Evolutionary conservation across 768 basidiomycete species (phyloP).

Genomic region (Boletus eberwhitei): DNA sequence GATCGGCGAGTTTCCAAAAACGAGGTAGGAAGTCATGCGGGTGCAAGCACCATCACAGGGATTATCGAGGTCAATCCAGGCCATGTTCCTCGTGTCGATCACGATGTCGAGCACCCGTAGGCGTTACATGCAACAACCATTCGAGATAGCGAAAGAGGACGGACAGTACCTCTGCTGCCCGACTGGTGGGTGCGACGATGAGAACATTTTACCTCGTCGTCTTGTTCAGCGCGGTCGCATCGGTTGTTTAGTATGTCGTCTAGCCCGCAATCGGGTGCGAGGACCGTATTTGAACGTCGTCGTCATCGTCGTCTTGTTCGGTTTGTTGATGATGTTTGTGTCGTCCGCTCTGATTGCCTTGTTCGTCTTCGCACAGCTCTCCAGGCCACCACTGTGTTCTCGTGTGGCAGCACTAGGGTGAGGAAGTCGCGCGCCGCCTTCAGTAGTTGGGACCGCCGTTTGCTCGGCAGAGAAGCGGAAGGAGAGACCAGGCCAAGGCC

Average conservation of each 20-base stretch:
- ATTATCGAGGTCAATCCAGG: too few relatives aligned
- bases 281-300: background rate
- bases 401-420: conserved; percentile 37
- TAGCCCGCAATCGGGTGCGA: background rate
- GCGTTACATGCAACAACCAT: conserved; percentile 4
- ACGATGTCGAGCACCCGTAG: too few relatives aligned
- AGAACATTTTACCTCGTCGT: background rate
- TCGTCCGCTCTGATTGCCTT: too few relatives aligned
- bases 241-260: background rate
- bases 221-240: background rate
- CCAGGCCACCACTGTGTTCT: conserved; percentile 1
- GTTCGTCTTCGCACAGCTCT: background rate
- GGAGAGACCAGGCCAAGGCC: background rate
- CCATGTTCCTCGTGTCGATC: too few relatives aligned
- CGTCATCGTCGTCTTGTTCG: background rate
- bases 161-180: conserved; percentile 11
- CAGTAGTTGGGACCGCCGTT: conserved; percentile 28
- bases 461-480: background rate
- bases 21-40: too few relatives aligned
- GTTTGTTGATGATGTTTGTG: background rate
- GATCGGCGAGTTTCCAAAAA: too few relatives aligned
- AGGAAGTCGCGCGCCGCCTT: conserved; percentile 43
- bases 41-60: too few relatives aligned
- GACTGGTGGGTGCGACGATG: conserved; percentile 9
- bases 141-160: conserved; percentile 15